Percentiles rank a stretch among this genome's conserved stretches.
phyloP scores from a whole-genome alignment of 495 filamentous ascomycete genomes.

The Amorphotheca resinae region DNA sequence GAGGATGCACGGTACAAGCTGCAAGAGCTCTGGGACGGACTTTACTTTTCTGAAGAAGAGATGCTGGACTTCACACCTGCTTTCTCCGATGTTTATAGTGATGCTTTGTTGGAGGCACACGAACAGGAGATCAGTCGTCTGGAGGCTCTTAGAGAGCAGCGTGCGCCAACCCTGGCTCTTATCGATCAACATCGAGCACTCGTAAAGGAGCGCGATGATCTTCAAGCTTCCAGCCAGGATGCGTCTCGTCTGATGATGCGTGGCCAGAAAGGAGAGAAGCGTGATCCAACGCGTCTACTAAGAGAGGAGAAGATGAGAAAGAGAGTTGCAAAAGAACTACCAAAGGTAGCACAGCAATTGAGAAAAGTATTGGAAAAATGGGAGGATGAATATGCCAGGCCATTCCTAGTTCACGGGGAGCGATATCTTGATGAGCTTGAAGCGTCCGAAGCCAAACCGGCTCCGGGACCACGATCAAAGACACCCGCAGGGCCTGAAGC shows the following conservation, averaged over 20 bases:
- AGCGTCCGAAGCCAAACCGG: constrained; percentile 46
- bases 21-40: constrained; percentile 84
- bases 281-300: constrained; percentile 88
- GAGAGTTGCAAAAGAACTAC: constrained; percentile 86
- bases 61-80: constrained; percentile 95
- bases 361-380: constrained; percentile 70
- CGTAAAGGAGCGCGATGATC: constrained; percentile 74
- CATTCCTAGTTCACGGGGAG: constrained; percentile 85
- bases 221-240: constrained; percentile 81
- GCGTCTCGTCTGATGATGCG: constrained; percentile 83
- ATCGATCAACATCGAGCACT: constrained; percentile 77
- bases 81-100: constrained; percentile 79
- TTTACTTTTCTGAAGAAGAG: constrained; percentile 94
- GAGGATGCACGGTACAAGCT: constrained; percentile 84
- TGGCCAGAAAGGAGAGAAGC: constrained; percentile 76
- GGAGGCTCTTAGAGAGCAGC: constrained; percentile 74
- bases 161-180: constrained; percentile 66
- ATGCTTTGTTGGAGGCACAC: constrained; percentile 73
- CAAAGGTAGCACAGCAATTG: constrained; percentile 76
- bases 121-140: constrained; percentile 79
- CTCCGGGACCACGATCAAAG: constrained; percentile 56
- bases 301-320: constrained; percentile 98
- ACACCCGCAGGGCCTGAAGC: constrained; percentile 57
- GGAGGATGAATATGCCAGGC: constrained; percentile 88
- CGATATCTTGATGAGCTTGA: constrained; percentile 73